Evolutionary conservation across 345 rosid species (phyloP).

Genomic region (Moricandia arvensis): DNA sequence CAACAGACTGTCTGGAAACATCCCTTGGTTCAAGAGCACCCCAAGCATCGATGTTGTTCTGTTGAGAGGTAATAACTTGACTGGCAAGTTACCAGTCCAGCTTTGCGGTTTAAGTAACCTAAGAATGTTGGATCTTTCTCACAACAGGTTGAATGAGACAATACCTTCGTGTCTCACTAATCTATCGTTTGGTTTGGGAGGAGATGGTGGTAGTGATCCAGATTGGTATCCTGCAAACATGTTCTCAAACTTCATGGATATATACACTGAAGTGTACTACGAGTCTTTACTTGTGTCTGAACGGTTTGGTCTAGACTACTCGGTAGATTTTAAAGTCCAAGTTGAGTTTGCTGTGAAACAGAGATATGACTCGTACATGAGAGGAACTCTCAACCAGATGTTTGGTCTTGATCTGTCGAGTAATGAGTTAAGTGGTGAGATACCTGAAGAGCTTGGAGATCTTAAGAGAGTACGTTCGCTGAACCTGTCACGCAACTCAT

Average conservation of each 20-base stretch:
- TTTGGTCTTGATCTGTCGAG: constrained; percentile 31
- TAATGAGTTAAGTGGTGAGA: constrained; percentile 28
- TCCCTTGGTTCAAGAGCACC: constrained; percentile 4
- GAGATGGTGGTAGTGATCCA: neutral
- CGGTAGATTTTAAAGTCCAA: constrained; percentile 4
- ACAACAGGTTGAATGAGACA: constrained; percentile 6
- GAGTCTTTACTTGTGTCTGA: constrained; percentile 12
- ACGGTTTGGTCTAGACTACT: constrained; percentile 7
- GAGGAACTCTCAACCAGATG: constrained; percentile 23
- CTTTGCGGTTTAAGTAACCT: neutral
- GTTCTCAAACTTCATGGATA: constrained; percentile 13
- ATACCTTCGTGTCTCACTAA: constrained; percentile 17
- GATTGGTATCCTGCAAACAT: constrained; percentile 13
- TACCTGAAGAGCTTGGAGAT: constrained; percentile 25
- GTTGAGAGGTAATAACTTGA: constrained; percentile 15
- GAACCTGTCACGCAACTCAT: constrained; percentile 25
- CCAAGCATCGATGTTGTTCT: constrained; percentile 14
- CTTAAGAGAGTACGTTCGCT: constrained; percentile 19
- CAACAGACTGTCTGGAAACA: constrained; percentile 15
- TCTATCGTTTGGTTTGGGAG: constrained; percentile 5
- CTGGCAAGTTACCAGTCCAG: constrained; percentile 6
- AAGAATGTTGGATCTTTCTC: constrained; percentile 18
- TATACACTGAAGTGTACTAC: neutral
- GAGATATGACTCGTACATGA: constrained; percentile 28
- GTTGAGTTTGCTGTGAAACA: constrained; percentile 25